Conservation (phyloP, 345 rosid genomes). For the Lenwebbia sp. region DNA sequence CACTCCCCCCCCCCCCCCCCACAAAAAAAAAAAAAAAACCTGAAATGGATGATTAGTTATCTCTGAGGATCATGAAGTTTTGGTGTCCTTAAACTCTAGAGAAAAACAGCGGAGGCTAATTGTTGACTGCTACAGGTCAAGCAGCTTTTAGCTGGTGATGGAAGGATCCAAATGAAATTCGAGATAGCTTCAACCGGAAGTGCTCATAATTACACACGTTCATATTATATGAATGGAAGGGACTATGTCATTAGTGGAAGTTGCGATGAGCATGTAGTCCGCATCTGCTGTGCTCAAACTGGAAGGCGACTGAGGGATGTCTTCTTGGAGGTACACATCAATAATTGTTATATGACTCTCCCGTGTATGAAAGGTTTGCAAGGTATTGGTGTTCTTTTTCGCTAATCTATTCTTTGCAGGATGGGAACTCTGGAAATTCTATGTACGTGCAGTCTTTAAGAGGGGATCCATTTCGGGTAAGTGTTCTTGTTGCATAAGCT, state of each 20-base stretch:
- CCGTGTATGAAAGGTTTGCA: neutral
- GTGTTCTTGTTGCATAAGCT: neutral
- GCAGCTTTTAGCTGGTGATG: conserved; percentile 35
- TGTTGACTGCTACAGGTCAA: neutral
- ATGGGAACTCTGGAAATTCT: conserved; percentile 26
- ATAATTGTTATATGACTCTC: neutral
- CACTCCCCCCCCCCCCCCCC: neutral
- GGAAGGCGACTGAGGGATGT: conserved; percentile 49
- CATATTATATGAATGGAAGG: conserved; percentile 48
- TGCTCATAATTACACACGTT: conserved; percentile 39
- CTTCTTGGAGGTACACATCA: conserved; percentile 26
- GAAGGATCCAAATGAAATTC: conserved; percentile 28
- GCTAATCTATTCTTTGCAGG: neutral
- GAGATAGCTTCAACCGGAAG: conserved; percentile 41
- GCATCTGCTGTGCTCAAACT: conserved; percentile 38
- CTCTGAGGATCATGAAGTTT: neutral
- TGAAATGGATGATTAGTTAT: neutral
- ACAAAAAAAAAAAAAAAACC: neutral
- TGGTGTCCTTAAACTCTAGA: neutral
- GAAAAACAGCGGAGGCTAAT: neutral
- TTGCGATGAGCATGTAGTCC: conserved; percentile 37
- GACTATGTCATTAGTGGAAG: conserved; percentile 51
- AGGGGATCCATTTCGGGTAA: conserved; percentile 51
- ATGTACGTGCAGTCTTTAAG: conserved; percentile 43
- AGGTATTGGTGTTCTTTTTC: neutral